Evolutionary conservation across 2,329 filamentous ascomycete species (phyloP).

Genomic region (Emergomyces pasteurianus): DNA sequence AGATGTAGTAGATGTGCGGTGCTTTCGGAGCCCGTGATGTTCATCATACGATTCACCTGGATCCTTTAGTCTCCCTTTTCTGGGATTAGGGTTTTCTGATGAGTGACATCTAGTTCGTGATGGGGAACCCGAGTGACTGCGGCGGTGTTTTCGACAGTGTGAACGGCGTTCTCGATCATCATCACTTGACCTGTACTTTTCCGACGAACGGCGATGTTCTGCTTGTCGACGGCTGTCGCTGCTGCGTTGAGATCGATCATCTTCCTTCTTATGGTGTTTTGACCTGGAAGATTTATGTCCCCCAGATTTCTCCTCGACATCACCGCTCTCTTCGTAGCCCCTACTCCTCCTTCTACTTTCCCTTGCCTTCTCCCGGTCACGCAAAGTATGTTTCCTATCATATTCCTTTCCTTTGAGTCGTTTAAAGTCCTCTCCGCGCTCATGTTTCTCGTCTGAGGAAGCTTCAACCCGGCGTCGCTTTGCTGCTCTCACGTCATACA

Average conservation of each 20-base stretch:
- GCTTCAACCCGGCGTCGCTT: conserved; percentile 15
- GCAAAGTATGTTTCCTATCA: conserved; percentile 15
- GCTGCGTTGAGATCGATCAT: conserved; percentile 4
- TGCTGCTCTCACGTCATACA: conserved; percentile 13
- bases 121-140: conserved; percentile 10
- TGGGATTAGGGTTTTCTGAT: conserved; percentile 6
- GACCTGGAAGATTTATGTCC: conserved; percentile 6
- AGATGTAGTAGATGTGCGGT: neutral
- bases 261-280: conserved; percentile 6
- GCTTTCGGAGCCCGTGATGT: neutral
- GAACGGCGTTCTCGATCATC: conserved; percentile 2
- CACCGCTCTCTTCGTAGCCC: conserved; percentile 12
- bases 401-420: conserved; percentile 15
- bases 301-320: conserved; percentile 1
- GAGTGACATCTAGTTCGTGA: conserved; percentile 15
- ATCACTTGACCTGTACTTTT: conserved; percentile 13
- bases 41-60: neutral
- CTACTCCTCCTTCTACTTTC: conserved; percentile 14
- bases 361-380: conserved; percentile 1
- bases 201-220: conserved; percentile 15
- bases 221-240: conserved; percentile 7
- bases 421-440: conserved; percentile 3
- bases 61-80: conserved; percentile 6
- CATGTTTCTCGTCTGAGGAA: conserved; percentile 11
- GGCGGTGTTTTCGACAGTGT: conserved; percentile 4